phyloP scores from a whole-genome alignment of 345 rosid genomes.

The Bruguiera sexangula region DNA sequence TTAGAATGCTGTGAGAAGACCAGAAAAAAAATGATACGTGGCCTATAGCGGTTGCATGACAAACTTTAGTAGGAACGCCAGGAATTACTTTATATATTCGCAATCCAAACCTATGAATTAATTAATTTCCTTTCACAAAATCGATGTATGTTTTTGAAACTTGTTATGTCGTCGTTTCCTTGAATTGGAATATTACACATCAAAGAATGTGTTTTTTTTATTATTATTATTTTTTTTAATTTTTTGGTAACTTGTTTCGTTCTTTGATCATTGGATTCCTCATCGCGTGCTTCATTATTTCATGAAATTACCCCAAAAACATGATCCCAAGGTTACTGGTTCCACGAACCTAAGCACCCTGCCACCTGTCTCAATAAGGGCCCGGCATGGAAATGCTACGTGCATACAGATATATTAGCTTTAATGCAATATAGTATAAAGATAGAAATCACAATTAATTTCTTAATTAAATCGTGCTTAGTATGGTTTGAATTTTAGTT shows the following conservation, averaged over 20 bases:
- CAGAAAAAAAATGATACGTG: not conserved
- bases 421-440: too few species aligned
- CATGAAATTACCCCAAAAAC: conserved; percentile 5
- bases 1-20: too few species aligned
- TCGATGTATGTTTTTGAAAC: conserved; percentile 25
- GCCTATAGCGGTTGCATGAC: not conserved
- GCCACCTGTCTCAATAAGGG: conserved; percentile 1
- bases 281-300: conserved; percentile 30
- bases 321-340: conserved; percentile 30
- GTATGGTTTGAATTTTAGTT: too few species aligned
- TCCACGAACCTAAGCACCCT: conserved; percentile 10
- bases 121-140: not conserved
- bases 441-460: too few species aligned
- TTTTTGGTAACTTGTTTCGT: conserved; percentile 22
- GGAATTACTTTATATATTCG: too few species aligned
- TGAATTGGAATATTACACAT: conserved; percentile 29
- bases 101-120: too few species aligned
- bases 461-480: too few species aligned
- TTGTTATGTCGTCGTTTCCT: conserved; percentile 38
- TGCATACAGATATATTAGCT: too few species aligned
- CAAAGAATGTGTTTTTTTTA: conserved; percentile 36
- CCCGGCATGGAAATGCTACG: conserved; percentile 11
- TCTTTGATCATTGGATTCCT: conserved; percentile 43
- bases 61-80: too few species aligned
- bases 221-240: too few species aligned